phyloP scores from a whole-genome alignment of 257 asterid species.

The Przewalskia tangutica region DNA sequence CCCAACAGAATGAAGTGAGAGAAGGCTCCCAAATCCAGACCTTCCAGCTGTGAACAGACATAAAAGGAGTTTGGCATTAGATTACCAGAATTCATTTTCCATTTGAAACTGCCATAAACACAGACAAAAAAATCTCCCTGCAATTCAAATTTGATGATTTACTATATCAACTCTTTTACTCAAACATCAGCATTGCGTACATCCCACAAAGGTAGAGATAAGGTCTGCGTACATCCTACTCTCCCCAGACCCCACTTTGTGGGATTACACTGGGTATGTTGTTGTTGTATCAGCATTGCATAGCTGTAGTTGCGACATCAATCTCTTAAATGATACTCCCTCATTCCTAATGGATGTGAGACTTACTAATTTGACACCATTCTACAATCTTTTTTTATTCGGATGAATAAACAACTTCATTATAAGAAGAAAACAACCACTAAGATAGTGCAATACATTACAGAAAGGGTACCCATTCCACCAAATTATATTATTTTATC shows the following conservation, averaged over 20 bases:
- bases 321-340: not conserved
- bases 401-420: not conserved
- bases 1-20: constrained; percentile 84
- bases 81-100: not conserved
- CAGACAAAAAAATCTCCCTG: not conserved
- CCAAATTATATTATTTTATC: not conserved
- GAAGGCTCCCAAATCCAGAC: constrained; percentile 88
- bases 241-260: no score
- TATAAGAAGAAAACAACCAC: not conserved
- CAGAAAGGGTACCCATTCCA: not conserved
- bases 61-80: not conserved
- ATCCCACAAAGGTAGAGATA: no score
- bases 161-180: not conserved
- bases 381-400: not conserved
- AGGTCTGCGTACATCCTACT: no score
- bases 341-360: not conserved
- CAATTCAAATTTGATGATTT: not conserved
- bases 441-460: not conserved
- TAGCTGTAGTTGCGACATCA: not conserved
- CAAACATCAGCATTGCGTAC: not conserved
- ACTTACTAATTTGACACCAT: not conserved
- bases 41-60: constrained; percentile 56
- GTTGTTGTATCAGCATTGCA: not conserved
- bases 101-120: not conserved
- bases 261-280: no score